Percentiles rank a stretch among this genome's conserved stretches.
These are phyloP conservation scores for Moesziomyces globuligerus DNA, from an alignment of 1,284 basidiomycete species.

Conservation along the genomic window DNA sequence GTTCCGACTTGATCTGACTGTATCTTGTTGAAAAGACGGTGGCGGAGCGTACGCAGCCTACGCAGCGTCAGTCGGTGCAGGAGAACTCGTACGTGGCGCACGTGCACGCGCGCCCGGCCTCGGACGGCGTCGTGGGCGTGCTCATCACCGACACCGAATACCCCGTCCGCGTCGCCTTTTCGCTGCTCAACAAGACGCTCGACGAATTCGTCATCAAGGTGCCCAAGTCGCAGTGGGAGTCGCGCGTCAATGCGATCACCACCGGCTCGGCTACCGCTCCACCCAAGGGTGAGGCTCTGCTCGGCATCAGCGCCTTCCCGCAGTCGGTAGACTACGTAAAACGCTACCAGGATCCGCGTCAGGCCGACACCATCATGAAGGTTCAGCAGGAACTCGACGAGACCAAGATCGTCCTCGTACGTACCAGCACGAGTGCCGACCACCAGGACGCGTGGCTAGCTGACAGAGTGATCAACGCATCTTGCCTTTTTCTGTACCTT, in stretches of 20 bases:
- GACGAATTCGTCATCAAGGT: slow-evolving; percentile 90
- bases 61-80: slow-evolving; percentile 83
- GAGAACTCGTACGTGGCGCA: slow-evolving; percentile 95
- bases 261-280: slow-evolving; percentile 57
- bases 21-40: no score
- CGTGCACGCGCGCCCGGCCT: slow-evolving; percentile 74
- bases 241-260: slow-evolving; percentile 57
- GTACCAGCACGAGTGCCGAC: no score
- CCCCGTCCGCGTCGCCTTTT: slow-evolving; percentile 94
- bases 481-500: background rate
- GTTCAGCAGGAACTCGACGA: slow-evolving; percentile 98
- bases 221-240: slow-evolving; percentile 74
- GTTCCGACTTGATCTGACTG: no score
- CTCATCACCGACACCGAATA: slow-evolving; percentile 96
- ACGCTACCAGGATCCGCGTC: slow-evolving; percentile 97
- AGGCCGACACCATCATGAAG: slow-evolving; percentile 98
- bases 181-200: slow-evolving; percentile 89
- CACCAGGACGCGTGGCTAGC: no score
- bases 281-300: slow-evolving; percentile 59
- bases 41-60: slow-evolving; percentile 80
- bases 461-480: background rate
- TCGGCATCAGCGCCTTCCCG: slow-evolving; percentile 65
- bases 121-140: slow-evolving; percentile 74
- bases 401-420: slow-evolving; percentile 87
- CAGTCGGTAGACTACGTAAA: slow-evolving; percentile 81